These are phyloP conservation scores for Xerocomus cyaneibrunnescens DNA, from an alignment of 1,284 basidiomycete species.

Conservation along the genomic window DNA sequence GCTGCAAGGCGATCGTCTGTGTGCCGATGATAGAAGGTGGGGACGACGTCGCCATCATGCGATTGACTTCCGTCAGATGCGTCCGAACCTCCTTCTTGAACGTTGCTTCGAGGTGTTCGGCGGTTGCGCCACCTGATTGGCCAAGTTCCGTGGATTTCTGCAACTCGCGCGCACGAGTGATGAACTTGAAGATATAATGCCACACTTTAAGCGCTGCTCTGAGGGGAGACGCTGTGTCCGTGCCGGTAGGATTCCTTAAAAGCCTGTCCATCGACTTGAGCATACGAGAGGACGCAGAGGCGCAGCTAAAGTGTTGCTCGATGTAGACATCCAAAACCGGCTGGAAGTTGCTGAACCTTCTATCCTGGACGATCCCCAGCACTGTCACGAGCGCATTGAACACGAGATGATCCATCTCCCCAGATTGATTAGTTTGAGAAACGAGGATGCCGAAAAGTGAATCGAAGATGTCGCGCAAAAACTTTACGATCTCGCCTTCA, in stretches of 20 bases:
- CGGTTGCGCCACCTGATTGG: constrained; percentile 75
- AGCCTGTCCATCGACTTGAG: constrained; percentile 86
- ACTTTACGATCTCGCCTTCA: constrained; percentile 94
- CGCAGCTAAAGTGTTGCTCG: constrained; percentile 82
- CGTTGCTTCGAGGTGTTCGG: constrained; percentile 80
- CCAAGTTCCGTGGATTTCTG: constrained; percentile 80
- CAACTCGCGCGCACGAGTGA: constrained; percentile 83
- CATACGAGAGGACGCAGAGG: constrained; percentile 77
- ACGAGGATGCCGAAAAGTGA: constrained; percentile 89
- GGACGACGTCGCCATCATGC: constrained; percentile 82
- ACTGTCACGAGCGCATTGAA: constrained; percentile 92
- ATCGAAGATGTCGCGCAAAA: constrained; percentile 90
- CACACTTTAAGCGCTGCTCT: constrained; percentile 94
- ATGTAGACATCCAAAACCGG: constrained; percentile 94
- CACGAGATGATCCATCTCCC: constrained; percentile 83
- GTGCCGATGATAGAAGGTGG: constrained; percentile 91
- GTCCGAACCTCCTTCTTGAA: constrained; percentile 83
- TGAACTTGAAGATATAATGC: constrained; percentile 95
- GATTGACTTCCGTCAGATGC: constrained; percentile 80
- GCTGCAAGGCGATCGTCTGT: constrained; percentile 91
- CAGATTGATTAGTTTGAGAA: constrained; percentile 69
- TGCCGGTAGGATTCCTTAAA: constrained; percentile 69
- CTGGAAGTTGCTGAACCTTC: constrained; percentile 95
- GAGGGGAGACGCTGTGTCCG: constrained; percentile 75
- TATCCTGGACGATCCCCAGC: constrained; percentile 87